Conservation (phyloP, 768 basidiomycete species). For the Termitomyces titanicus region DNA sequence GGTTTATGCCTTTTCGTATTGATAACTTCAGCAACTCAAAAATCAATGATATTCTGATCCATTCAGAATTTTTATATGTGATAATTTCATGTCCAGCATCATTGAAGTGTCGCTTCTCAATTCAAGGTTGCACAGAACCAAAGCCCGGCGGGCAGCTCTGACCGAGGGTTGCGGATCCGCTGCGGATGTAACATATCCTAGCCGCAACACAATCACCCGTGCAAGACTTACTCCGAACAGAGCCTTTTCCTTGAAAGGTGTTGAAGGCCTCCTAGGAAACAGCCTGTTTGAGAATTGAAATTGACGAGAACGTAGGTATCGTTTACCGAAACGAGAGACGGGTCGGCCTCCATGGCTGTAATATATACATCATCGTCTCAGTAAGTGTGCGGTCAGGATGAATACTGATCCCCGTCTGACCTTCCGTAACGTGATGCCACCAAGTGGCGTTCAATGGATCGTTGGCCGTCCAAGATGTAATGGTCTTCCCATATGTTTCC, state of each 20-base stretch:
- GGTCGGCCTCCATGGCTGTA: constrained; percentile 59
- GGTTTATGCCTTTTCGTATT: neutral
- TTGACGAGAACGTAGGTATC: constrained; percentile 13
- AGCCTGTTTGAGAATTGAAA: neutral
- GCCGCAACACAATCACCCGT: constrained; percentile 59
- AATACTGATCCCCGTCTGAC: constrained; percentile 23
- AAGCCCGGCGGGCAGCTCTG: constrained; percentile 51
- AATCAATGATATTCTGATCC: too few species aligned
- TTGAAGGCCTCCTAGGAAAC: constrained; percentile 50
- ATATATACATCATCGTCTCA: neutral
- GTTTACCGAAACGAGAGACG: constrained; percentile 50
- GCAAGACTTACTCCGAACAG: constrained; percentile 50
- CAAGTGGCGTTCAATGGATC: constrained; percentile 80
- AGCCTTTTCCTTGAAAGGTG: constrained; percentile 68
- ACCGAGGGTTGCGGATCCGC: constrained; percentile 66
- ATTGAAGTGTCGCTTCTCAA: too few species aligned
- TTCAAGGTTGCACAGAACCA: too few species aligned
- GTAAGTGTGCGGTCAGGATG: neutral
- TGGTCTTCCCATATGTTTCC: constrained; percentile 55
- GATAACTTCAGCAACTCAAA: neutral
- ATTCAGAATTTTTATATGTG: too few species aligned
- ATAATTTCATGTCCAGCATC: too few species aligned
- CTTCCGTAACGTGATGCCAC: constrained; percentile 80
- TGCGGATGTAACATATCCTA: constrained; percentile 75
- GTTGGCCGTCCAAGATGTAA: constrained; percentile 52